Conservation (phyloP, 768 basidiomycete genomes). For the Cyathus striatus region DNA sequence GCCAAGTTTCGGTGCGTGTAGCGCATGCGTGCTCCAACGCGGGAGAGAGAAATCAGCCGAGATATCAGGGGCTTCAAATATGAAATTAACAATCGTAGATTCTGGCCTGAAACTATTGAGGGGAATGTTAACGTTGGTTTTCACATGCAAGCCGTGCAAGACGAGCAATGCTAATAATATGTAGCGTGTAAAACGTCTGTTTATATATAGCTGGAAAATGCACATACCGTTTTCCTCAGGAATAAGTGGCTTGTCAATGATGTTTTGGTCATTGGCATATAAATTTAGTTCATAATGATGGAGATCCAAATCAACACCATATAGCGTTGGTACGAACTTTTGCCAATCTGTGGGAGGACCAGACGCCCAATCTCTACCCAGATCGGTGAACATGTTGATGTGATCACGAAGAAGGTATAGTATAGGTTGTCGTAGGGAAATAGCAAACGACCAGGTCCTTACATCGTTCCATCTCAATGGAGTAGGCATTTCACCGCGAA, state of each 20-base stretch:
- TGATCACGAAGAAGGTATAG: slow-evolving; percentile 88
- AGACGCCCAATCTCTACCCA: slow-evolving; percentile 88
- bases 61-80: slow-evolving; percentile 53
- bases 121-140: slow-evolving; percentile 50
- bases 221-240: slow-evolving; percentile 78
- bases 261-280: slow-evolving; percentile 94
- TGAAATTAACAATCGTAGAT: slow-evolving; percentile 61
- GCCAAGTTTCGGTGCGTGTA: slow-evolving; percentile 58
- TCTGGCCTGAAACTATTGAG: slow-evolving; percentile 72
- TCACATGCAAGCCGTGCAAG: slow-evolving; percentile 53
- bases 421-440: slow-evolving; percentile 66
- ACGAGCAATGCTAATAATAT: slow-evolving; percentile 66
- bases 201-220: background rate
- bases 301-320: slow-evolving; percentile 64
- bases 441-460: slow-evolving; percentile 74
- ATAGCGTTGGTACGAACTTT: slow-evolving; percentile 81
- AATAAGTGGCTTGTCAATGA: slow-evolving; percentile 83
- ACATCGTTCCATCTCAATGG: slow-evolving; percentile 80
- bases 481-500: slow-evolving; percentile 70
- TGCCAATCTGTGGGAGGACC: slow-evolving; percentile 78
- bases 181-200: background rate
- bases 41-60: slow-evolving; percentile 65
- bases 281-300: slow-evolving; percentile 73
- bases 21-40: slow-evolving; percentile 82
- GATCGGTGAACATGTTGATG: slow-evolving; percentile 88